Conservation (phyloP, 2,329 filamentous ascomycete species). For the Pyrenochaeta sp. region DNA sequence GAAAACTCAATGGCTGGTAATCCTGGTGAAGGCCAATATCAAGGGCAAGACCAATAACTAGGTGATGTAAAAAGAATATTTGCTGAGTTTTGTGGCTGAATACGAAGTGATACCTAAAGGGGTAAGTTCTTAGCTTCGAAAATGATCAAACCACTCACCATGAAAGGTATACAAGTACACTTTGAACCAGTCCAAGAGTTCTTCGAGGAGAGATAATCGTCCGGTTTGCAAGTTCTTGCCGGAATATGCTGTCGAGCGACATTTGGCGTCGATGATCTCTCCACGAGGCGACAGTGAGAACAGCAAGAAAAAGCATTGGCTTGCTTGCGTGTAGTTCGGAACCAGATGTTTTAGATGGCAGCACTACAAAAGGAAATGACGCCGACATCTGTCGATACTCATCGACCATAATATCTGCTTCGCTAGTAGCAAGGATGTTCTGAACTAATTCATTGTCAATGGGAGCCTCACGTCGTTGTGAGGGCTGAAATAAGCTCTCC, state of each 20-base stretch:
- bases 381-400: conserved; percentile 40
- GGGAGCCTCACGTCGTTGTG: conserved; percentile 25
- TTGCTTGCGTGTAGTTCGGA: conserved; percentile 29
- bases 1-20: conserved; percentile 24
- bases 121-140: conserved; percentile 3
- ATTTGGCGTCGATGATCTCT: conserved; percentile 36
- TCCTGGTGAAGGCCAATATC: conserved; percentile 41
- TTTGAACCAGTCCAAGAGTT: conserved; percentile 42
- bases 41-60: conserved; percentile 41
- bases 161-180: conserved; percentile 44
- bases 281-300: conserved; percentile 40
- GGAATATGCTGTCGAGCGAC: conserved; percentile 36
- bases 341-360: conserved; percentile 21
- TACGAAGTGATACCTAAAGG: conserved; percentile 43
- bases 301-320: conserved; percentile 45
- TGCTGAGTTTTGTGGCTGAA: conserved; percentile 48
- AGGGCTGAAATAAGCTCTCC: conserved; percentile 23
- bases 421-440: conserved; percentile 25
- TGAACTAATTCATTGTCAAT: conserved; percentile 32
- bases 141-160: conserved; percentile 26
- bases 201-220: conserved; percentile 40
- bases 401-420: conserved; percentile 36
- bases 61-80: conserved; percentile 42
- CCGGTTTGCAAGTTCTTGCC: conserved; percentile 42
- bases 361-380: conserved; percentile 43